Base-by-base conservation (phyloP, 257 asterid genomes). In the Rhazya stricta region DNA sequence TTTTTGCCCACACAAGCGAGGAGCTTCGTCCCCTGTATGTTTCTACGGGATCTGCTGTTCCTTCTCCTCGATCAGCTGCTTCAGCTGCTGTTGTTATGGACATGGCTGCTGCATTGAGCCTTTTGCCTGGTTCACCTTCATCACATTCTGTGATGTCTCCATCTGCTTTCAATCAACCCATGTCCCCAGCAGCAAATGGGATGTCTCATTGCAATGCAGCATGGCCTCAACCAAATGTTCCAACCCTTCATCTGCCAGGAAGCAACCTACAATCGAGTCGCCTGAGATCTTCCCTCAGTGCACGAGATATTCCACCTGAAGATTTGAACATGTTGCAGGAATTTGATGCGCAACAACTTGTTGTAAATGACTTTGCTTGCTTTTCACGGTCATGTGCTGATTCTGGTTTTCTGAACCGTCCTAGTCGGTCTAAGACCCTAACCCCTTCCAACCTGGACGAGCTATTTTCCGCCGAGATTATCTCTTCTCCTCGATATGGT, bases 381-480 rank as follows among this genome's bases (percentile, higher is more conserved):
- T 84, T 84, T 71, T 82, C 92, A 6, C 96, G 83, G 79, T 36
- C 87, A 10, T 89, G 79, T 30, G 84, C 87, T 77, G 87, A 79
- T 86, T 82, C 93, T 53, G 76, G 82, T 19, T 69, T 89, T 81
- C 53, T 90, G 88, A 82, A 73, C 53, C 85, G 83, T 63, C 77
- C 93, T 73, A 85, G 85, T 56, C 85, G 91, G 70, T 82, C 91
- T 0, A 89, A 91, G 76, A 77, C 88, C 21, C 86, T 91, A 29
- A 86, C 94, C 60, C 96, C 97, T 76, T 91, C 99, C n/a, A 94
- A 90, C 73, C 96, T 94, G 21, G 97, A 94, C 30, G 99, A 94
- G 69, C 87, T 90, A 66, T 94, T 94, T 86, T 84, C 93, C 65
- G 85, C 95, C 0, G 99, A 90, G 87, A 79, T 86, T 63, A 29